Percentiles rank a stretch among this genome's conserved stretches.
Conservation (phyloP, 2,329 filamentous ascomycete species). For the Lachnellula occidentalis region DNA sequence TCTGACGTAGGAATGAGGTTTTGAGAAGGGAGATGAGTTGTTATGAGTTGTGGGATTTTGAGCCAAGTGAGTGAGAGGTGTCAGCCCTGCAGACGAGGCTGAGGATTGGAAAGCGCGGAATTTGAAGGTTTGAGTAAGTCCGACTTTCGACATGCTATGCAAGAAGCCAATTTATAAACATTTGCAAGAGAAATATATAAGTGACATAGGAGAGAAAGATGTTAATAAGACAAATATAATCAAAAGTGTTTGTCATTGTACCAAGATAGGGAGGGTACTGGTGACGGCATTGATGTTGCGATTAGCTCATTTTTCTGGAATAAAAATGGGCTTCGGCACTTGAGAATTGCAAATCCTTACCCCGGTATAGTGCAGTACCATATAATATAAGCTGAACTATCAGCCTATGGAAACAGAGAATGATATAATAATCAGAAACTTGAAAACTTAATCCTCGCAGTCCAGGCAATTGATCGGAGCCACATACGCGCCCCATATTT, state of each 20-base stretch:
- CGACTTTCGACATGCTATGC: not conserved
- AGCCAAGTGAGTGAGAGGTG: not conserved
- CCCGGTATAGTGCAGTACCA: too few relatives aligned
- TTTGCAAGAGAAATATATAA: not conserved
- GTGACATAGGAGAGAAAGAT: not conserved
- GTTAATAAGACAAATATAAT: not conserved
- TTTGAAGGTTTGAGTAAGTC: not conserved
- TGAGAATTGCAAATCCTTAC: too few relatives aligned
- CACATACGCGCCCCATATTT: too few relatives aligned
- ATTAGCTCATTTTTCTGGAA: not conserved
- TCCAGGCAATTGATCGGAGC: too few relatives aligned
- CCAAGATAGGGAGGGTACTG: not conserved
- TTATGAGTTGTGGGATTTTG: not conserved
- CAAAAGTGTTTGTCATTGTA: not conserved
- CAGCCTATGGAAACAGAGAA: too few relatives aligned
- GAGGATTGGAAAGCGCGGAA: not conserved
- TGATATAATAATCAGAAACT: too few relatives aligned
- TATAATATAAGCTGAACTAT: too few relatives aligned
- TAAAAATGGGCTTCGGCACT: not conserved
- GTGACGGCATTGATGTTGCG: not conserved
- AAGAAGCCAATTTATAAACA: not conserved
- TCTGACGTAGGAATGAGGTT: not conserved
- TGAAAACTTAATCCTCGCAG: too few relatives aligned
- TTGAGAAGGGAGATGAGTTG: not conserved
- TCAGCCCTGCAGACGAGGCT: slow-evolving; percentile 8